Percentiles rank a stretch among this genome's conserved stretches.
phyloP scores from a whole-genome alignment of 768 basidiomycete species.

The Butyriboletus loyo region DNA sequence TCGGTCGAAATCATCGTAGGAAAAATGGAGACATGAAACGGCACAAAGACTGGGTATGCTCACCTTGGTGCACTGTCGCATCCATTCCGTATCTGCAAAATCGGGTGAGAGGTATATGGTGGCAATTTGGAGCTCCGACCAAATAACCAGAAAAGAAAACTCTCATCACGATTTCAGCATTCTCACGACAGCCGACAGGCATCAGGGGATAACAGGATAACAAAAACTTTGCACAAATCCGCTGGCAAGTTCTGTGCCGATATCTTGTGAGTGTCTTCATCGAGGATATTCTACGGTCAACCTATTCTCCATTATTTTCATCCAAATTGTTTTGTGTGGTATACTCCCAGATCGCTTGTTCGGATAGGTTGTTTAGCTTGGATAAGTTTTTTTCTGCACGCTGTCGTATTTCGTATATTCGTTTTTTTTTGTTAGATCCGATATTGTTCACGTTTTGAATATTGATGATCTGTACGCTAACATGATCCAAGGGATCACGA shows the following conservation, averaged over 20 bases:
- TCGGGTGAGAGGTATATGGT: constrained; percentile 3
- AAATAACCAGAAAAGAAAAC: constrained; percentile 28
- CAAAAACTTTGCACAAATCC: constrained; percentile 29
- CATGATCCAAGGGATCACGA: constrained; percentile 22
- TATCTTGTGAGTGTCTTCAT: constrained; percentile 26
- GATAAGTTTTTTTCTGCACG: constrained; percentile 31
- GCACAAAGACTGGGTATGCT: constrained; percentile 4
- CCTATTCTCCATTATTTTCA: constrained; percentile 13
- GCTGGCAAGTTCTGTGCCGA: constrained; percentile 10
- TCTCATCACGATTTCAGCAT: constrained; percentile 28
- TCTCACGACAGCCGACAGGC: constrained; percentile 39
- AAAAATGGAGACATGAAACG: neutral
- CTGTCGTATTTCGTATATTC: constrained; percentile 34
- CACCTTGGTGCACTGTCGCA: constrained; percentile 9
- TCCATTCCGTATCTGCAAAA: neutral
- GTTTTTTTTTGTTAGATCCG: constrained; percentile 30
- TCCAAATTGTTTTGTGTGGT: constrained; percentile 5
- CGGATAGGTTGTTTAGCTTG: constrained; percentile 30
- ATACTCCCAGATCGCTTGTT: constrained; percentile 21
- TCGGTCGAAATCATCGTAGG: constrained; percentile 32
- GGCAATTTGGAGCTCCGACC: constrained; percentile 29
- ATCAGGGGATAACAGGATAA: constrained; percentile 34
- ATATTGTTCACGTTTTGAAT: constrained; percentile 27
- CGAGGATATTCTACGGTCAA: constrained; percentile 7
- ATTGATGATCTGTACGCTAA: constrained; percentile 21